Percentiles rank a stretch among this genome's conserved stretches.
These are phyloP conservation scores for Ampelomyces quisqualis DNA, from an alignment of 2,329 filamentous ascomycete species.

Conservation along the genomic window DNA sequence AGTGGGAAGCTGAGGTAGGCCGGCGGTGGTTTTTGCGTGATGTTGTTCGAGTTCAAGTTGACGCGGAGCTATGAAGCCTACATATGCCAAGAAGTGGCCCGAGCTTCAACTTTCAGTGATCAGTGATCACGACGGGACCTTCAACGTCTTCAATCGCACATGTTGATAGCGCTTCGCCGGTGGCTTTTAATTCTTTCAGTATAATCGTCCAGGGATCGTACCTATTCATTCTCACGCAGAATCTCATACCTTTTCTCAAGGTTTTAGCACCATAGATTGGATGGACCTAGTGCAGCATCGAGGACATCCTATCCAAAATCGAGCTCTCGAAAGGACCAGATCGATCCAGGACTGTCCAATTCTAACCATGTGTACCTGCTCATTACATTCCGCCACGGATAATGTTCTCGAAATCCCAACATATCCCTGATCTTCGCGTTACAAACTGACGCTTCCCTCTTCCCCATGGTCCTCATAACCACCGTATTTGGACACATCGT, in stretches of 20 bases:
- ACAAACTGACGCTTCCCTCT: constrained; percentile 58
- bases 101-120: neutral
- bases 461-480: constrained; percentile 55
- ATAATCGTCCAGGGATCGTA: no score
- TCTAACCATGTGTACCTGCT: neutral
- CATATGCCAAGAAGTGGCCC: constrained; percentile 5
- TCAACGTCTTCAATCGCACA: no score
- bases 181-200: no score
- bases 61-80: constrained; percentile 24
- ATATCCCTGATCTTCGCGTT: constrained; percentile 61
- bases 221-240: no score
- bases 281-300: no score
- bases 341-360: neutral
- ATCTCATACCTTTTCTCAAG: no score
- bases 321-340: no score
- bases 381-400: constrained; percentile 49
- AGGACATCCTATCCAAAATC: no score
- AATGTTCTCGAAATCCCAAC: constrained; percentile 59
- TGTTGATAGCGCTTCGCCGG: no score
- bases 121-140: neutral
- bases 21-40: constrained; percentile 18
- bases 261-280: no score
- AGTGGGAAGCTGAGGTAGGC: constrained; percentile 16
- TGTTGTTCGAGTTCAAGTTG: constrained; percentile 30
- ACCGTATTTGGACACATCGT: constrained; percentile 51